These are phyloP conservation scores for Pestalotiopsis sp. DNA, from an alignment of 2,329 filamentous ascomycete genomes.

Conservation along the genomic window DNA sequence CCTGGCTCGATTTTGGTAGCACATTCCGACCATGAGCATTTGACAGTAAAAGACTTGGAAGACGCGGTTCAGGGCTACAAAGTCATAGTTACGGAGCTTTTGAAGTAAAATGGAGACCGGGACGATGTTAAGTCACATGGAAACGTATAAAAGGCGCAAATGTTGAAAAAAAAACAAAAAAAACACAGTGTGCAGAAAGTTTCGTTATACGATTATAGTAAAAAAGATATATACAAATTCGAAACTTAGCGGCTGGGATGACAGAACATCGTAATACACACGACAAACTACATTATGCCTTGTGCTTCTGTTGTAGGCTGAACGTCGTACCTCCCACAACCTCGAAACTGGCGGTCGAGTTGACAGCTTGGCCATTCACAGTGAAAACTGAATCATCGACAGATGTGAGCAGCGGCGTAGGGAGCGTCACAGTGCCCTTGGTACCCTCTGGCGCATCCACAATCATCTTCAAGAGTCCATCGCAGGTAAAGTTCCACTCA, in stretches of 20 bases:
- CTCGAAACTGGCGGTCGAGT: neutral
- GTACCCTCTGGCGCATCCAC: neutral
- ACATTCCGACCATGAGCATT: conserved; percentile 77
- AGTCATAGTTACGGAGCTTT: conserved; percentile 59
- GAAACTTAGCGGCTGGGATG: neutral
- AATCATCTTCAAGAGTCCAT: neutral
- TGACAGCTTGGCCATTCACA: neutral
- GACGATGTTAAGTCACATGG: too few species aligned
- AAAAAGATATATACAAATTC: neutral
- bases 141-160: too few species aligned
- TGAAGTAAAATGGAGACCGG: neutral
- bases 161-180: too few species aligned
- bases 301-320: neutral
- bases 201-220: too few species aligned
- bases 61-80: conserved; percentile 77
- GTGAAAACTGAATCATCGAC: neutral
- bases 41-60: conserved; percentile 74
- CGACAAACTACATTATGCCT: neutral
- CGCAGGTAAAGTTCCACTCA: conserved; percentile 2
- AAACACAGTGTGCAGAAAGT: too few species aligned
- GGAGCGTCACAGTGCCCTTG: neutral
- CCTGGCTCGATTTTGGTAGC: conserved; percentile 78
- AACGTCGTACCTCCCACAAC: neutral
- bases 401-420: neutral
- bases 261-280: too few species aligned